These are phyloP conservation scores for Arabis alpina DNA, from an alignment of 345 rosid species.

Conservation along the genomic window DNA sequence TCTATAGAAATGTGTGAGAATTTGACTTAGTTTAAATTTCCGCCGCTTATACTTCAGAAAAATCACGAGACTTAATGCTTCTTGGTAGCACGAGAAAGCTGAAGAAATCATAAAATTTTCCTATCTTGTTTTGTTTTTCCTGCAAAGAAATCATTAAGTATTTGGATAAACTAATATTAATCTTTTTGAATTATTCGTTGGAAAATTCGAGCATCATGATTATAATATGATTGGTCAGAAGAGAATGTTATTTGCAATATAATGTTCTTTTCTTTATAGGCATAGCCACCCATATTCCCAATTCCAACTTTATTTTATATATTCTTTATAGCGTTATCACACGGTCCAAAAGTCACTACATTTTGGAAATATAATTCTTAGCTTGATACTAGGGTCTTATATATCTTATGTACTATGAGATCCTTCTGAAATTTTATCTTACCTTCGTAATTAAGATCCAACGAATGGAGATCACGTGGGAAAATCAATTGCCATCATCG, in stretches of 20 bases:
- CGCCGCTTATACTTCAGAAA: slow-evolving; percentile 31
- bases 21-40: slow-evolving; percentile 5
- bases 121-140: background rate
- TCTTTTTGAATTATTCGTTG: slow-evolving; percentile 36
- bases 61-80: slow-evolving; percentile 36
- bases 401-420: background rate
- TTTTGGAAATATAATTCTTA: slow-evolving; percentile 23
- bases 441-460: slow-evolving; percentile 52
- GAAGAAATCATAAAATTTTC: slow-evolving; percentile 10
- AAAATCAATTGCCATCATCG: slow-evolving; percentile 79
- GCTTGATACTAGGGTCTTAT: slow-evolving; percentile 37
- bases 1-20: slow-evolving; percentile 2
- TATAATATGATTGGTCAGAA: slow-evolving; percentile 44
- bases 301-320: slow-evolving; percentile 27
- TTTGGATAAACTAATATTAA: slow-evolving; percentile 14
- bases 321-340: slow-evolving; percentile 39
- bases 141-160: slow-evolving; percentile 29
- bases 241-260: slow-evolving; percentile 23
- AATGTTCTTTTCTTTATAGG: slow-evolving; percentile 40
- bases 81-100: slow-evolving; percentile 43
- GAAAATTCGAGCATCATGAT: slow-evolving; percentile 41
- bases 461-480: slow-evolving; percentile 65
- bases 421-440: slow-evolving; percentile 23
- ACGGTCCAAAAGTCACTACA: slow-evolving; percentile 27
- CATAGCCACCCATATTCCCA: slow-evolving; percentile 39